A percentile compares a stretch with the other conserved stretches of the same genome.
Evolutionary conservation across 179 eudicot species (phyloP).

Genomic region (Vitellaria paradoxa): DNA sequence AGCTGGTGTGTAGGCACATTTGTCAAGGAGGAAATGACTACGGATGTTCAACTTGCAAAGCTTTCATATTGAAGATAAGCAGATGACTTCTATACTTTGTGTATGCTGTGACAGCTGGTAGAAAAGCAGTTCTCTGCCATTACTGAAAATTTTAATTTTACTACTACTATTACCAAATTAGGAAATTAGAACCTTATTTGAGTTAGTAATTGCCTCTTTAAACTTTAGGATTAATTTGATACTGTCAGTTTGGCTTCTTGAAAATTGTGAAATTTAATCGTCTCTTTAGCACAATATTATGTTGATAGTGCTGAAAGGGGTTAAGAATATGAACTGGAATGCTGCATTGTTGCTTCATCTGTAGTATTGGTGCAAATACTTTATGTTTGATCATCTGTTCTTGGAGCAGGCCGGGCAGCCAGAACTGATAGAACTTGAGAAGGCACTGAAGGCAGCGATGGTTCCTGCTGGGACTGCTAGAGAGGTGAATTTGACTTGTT

Average conservation of each 20-base stretch:
- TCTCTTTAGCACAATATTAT: background rate
- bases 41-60: no score
- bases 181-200: slow-evolving; percentile 2
- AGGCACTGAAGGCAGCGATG: slow-evolving; percentile 70
- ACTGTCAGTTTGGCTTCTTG: slow-evolving; percentile 4
- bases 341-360: background rate
- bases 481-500: slow-evolving; percentile 56
- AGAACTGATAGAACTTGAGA: slow-evolving; percentile 86
- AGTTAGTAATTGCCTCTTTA: background rate
- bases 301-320: background rate
- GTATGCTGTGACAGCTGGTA: background rate
- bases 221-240: background rate
- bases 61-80: background rate
- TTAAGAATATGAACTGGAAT: background rate
- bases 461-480: slow-evolving; percentile 83
- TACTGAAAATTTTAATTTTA: background rate
- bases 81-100: background rate
- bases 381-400: slow-evolving; percentile 2
- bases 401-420: slow-evolving; percentile 76
- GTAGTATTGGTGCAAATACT: background rate
- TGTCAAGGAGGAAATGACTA: background rate
- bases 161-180: background rate
- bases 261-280: background rate
- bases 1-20: background rate
- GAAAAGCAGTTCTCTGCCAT: background rate